A percentile compares a stretch with the other conserved stretches of the same genome.
Conservation (phyloP, 805 yeast species). For the Torulaspora franciscae region DNA sequence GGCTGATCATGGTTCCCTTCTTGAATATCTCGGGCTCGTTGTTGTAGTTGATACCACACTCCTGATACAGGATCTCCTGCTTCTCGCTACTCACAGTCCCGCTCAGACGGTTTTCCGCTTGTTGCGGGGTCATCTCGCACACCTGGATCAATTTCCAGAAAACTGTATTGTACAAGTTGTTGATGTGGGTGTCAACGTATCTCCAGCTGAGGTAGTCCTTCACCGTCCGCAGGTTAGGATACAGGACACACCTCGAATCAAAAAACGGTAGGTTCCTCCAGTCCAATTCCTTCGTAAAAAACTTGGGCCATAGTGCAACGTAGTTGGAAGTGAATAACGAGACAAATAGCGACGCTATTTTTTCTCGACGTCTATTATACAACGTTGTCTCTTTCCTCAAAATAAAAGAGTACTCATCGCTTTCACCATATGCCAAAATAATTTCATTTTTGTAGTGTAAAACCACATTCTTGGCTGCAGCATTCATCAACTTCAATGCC, state of each 20-base stretch:
- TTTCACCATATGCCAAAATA: slow-evolving; percentile 83
- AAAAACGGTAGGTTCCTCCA: slow-evolving; percentile 69
- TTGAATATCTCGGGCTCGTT: slow-evolving; percentile 82
- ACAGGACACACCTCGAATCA: slow-evolving; percentile 84
- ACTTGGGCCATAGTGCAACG: slow-evolving; percentile 57
- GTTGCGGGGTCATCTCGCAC: slow-evolving; percentile 67
- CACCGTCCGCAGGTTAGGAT: slow-evolving; percentile 58
- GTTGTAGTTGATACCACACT: slow-evolving; percentile 83
- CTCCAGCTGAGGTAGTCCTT: slow-evolving; percentile 91
- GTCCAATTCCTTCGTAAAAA: slow-evolving; percentile 50
- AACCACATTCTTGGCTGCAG: slow-evolving; percentile 65
- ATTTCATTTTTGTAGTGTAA: slow-evolving; percentile 62
- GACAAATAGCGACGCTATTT: slow-evolving; percentile 75
- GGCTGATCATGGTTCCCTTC: slow-evolving; percentile 63
- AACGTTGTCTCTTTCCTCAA: slow-evolving; percentile 57
- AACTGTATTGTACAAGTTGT: slow-evolving; percentile 86
- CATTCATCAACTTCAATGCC: slow-evolving; percentile 78
- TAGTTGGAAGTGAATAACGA: slow-evolving; percentile 78
- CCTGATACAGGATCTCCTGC: slow-evolving; percentile 75
- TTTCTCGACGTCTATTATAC: slow-evolving; percentile 77
- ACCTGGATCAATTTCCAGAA: slow-evolving; percentile 80
- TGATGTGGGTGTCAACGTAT: slow-evolving; percentile 94
- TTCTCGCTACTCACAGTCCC: slow-evolving; percentile 84
- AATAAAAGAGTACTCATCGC: slow-evolving; percentile 89
- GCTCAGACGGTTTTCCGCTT: slow-evolving; percentile 69